These are phyloP conservation scores for Beauveria rudraprayagi DNA, from an alignment of 2,329 filamentous ascomycete genomes.

Conservation along the genomic window DNA sequence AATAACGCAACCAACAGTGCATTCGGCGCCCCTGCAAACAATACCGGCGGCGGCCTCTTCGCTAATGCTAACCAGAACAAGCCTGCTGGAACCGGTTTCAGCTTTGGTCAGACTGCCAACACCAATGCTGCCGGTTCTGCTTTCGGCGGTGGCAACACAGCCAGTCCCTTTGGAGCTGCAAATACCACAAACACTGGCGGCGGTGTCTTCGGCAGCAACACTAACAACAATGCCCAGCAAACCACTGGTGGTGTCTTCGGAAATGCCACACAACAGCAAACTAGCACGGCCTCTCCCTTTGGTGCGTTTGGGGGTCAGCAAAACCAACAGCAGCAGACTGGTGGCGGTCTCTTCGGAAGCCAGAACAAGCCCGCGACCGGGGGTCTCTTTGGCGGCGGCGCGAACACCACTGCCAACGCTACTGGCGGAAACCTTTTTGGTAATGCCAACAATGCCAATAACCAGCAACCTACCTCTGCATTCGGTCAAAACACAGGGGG, in stretches of 20 bases:
- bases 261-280: conserved; percentile 19
- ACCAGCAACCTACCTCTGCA: conserved; percentile 13
- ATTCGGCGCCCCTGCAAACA: conserved; percentile 21
- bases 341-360: conserved; percentile 35
- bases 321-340: conserved; percentile 7
- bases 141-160: conserved; percentile 19
- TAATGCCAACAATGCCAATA: conserved; percentile 21
- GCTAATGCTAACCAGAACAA: conserved; percentile 34
- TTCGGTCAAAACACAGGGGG: conserved; percentile 18
- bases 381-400: conserved; percentile 32
- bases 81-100: conserved; percentile 28
- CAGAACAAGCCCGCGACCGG: conserved; percentile 18
- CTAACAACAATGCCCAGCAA: neutral
- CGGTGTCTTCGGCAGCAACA: conserved; percentile 28
- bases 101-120: conserved; percentile 34
- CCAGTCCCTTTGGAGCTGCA: conserved; percentile 30
- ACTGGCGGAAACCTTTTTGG: conserved; percentile 33
- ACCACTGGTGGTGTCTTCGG: conserved; percentile 27
- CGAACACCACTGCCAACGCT: conserved; percentile 29
- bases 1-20: conserved; percentile 16
- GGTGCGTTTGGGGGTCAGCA: conserved; percentile 10
- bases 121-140: conserved; percentile 19
- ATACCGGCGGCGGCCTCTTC: conserved; percentile 34
- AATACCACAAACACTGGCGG: conserved; percentile 14
- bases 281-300: conserved; percentile 17